Base-by-base conservation (phyloP, 257 asterid genomes). In the Fraxinus quadrangulata region DNA sequence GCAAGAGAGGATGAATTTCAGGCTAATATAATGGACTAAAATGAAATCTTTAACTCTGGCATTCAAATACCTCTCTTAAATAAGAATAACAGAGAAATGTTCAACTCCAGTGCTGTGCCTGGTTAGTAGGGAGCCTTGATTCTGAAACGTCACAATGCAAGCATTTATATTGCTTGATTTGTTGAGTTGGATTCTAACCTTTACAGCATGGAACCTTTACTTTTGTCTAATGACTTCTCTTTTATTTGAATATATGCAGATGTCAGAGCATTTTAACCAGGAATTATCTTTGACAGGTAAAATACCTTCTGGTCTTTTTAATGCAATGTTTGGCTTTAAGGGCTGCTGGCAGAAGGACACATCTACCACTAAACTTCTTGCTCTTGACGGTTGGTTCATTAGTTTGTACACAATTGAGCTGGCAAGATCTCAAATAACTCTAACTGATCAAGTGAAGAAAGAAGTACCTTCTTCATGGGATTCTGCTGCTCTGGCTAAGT, bases 311-410 rank as follows among this genome's bases (percentile, higher is more conserved):
- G 98, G 99, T 71, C 51, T 87, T 74, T 90, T 92, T 79, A 95
- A 95, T 85, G 39, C 94, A 21, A 92, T 93, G 97, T 95, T 93
- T 65, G 88, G 89, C 80, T 91, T 82, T 84, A 93, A 95, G 84
- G 97, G 97, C 74, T 88, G 94, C 88, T 95, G 99, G 99, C 92
- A 91, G 87, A 88, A 82, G 65, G 98, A 95, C 83, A 97, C 97
- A 68, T 83, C 97, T 19, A 80, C 87, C 33, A 84, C 99, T 30
- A 92, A 92, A 74, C 75, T 84, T 72, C 97, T 95, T 24, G 98
- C 96, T 10, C 93, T 89, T 81, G 97, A 95, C 84, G 99, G 99
- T 54, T 95, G 97, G 96, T 86, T 88, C 80, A 93, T 93, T 77
- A 77, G 93, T 68, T 78, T 95, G 87, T 92, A 95, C 82, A 95